These are phyloP conservation scores for Cladobotryum mycophilum DNA, from an alignment of 2,329 filamentous ascomycete species.

Conservation along the genomic window DNA sequence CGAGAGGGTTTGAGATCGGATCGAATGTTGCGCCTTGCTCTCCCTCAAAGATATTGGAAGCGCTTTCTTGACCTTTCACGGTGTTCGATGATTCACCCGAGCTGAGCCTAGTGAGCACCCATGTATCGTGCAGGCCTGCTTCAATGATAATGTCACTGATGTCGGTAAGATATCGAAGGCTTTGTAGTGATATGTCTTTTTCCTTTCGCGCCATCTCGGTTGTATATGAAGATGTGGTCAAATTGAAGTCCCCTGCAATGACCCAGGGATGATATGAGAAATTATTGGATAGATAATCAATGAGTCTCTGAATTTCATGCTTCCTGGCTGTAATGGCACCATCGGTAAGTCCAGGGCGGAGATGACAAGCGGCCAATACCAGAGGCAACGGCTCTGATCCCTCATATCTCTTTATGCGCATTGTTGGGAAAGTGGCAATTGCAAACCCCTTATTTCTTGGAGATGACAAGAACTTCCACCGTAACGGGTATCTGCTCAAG, in stretches of 20 bases:
- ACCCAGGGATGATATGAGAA: slow-evolving; percentile 45
- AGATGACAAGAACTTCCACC: slow-evolving; percentile 50
- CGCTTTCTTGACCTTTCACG: slow-evolving; percentile 18
- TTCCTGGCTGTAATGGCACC: slow-evolving; percentile 51
- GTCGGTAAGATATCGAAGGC: slow-evolving; percentile 34
- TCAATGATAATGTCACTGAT: slow-evolving; percentile 43
- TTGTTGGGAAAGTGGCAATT: slow-evolving; percentile 36
- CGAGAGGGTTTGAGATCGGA: slow-evolving; percentile 49
- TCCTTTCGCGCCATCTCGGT: slow-evolving; percentile 46
- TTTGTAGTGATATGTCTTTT: slow-evolving; percentile 46
- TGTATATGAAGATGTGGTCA: slow-evolving; percentile 52
- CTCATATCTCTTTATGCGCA: slow-evolving; percentile 2
- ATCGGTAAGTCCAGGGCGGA: slow-evolving; percentile 56
- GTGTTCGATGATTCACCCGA: slow-evolving; percentile 33
- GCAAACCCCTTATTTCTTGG: slow-evolving; percentile 52
- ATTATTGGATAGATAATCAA: slow-evolving; percentile 36
- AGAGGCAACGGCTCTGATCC: slow-evolving; percentile 29
- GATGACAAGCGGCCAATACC: slow-evolving; percentile 52
- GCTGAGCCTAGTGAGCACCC: slow-evolving; percentile 40
- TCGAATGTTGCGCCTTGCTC: slow-evolving; percentile 62
- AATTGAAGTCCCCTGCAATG: slow-evolving; percentile 59
- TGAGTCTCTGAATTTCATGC: slow-evolving; percentile 46
- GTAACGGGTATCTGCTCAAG: slow-evolving; percentile 49
- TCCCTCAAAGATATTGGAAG: slow-evolving; percentile 42
- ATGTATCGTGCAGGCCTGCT: slow-evolving; percentile 46